These are phyloP conservation scores for Exsudoporus frostii DNA, from an alignment of 768 basidiomycete species.

Conservation along the genomic window DNA sequence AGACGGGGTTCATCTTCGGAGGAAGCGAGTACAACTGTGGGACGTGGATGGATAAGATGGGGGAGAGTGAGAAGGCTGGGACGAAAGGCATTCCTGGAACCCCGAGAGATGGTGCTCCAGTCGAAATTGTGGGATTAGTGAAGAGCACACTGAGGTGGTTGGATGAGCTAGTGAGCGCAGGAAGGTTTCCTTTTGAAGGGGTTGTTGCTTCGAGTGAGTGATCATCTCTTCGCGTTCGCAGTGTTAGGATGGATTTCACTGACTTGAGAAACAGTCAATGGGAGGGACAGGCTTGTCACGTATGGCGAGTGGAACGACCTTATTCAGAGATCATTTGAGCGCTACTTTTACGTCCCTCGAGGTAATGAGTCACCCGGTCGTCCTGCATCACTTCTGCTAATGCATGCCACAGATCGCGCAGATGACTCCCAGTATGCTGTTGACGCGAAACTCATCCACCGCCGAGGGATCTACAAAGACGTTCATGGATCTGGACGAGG, in stretches of 20 bases:
- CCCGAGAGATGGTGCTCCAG: slow-evolving; percentile 90
- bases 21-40: slow-evolving; percentile 87
- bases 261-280: slow-evolving; percentile 52
- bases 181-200: slow-evolving; percentile 87
- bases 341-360: slow-evolving; percentile 83
- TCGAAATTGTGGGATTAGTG: slow-evolving; percentile 91
- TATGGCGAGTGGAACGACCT: slow-evolving; percentile 90
- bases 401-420: slow-evolving; percentile 49
- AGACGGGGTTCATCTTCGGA: slow-evolving; percentile 84
- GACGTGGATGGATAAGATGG: slow-evolving; percentile 99
- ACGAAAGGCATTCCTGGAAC: slow-evolving; percentile 96
- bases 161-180: slow-evolving; percentile 55
- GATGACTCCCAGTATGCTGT: slow-evolving; percentile 73
- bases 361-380: slow-evolving; percentile 39
- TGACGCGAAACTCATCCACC: slow-evolving; percentile 69
- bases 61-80: slow-evolving; percentile 85
- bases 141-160: slow-evolving; percentile 95
- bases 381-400: background rate
- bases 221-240: background rate
- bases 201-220: slow-evolving; percentile 76
- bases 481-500: slow-evolving; percentile 86
- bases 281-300: slow-evolving; percentile 64
- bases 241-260: background rate
- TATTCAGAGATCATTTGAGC: slow-evolving; percentile 85
- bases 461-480: slow-evolving; percentile 98